Evolutionary conservation across 345 rosid species (phyloP).

Genomic region (Lepidium africanum): DNA sequence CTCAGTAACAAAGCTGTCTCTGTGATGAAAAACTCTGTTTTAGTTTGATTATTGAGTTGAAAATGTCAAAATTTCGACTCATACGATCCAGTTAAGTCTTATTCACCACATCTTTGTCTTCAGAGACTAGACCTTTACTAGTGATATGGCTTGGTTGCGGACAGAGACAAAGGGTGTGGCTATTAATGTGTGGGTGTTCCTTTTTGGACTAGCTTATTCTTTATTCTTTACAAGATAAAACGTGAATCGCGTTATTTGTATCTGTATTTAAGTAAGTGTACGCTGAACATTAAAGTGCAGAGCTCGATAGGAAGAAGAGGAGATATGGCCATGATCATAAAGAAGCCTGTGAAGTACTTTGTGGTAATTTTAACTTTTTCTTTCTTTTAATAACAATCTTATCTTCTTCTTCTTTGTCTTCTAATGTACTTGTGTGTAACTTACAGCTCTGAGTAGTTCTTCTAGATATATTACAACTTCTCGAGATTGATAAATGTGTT

Average conservation of each 20-base stretch:
- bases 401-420: background rate
- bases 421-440: background rate
- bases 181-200: background rate
- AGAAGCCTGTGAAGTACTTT: slow-evolving; percentile 32
- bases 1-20: slow-evolving; percentile 53
- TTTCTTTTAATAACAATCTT: background rate
- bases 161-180: too few species aligned
- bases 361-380: slow-evolving; percentile 23
- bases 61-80: too few species aligned
- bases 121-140: too few species aligned
- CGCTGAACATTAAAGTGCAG: background rate
- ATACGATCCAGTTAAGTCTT: too few species aligned
- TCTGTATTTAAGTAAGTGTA: slow-evolving; percentile 21
- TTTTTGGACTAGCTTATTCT: too few species aligned
- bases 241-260: background rate
- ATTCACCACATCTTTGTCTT: too few species aligned
- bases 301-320: background rate
- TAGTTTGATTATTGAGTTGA: too few species aligned
- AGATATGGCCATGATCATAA: slow-evolving; percentile 1
- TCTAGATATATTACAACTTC: background rate
- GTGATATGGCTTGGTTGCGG: too few species aligned
- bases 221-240: background rate
- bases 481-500: background rate
- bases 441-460: background rate
- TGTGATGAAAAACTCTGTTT: background rate